Evolutionary conservation across 768 basidiomycete genomes (phyloP).

Genomic region (Boletus huronensis): DNA sequence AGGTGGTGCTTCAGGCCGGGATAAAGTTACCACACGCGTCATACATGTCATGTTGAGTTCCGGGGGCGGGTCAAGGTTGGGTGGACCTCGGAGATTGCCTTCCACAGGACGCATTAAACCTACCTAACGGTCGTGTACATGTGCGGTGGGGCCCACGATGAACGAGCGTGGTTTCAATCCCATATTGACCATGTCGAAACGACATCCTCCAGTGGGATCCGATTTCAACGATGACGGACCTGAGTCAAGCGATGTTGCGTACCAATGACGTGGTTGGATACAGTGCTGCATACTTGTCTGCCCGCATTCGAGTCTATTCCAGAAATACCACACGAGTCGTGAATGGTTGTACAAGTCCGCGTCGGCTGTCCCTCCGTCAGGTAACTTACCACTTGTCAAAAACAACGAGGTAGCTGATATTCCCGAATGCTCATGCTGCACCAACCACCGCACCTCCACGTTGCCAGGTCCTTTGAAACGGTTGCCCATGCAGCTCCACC

Average conservation of each 20-base stretch:
- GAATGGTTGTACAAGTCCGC: neutral
- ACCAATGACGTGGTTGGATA: too few relatives aligned
- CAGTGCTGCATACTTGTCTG: neutral
- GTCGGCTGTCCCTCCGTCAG: neutral
- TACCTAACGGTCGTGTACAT: too few relatives aligned
- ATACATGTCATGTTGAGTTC: neutral
- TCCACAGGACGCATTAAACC: neutral
- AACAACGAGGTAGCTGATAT: neutral
- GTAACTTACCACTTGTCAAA: neutral
- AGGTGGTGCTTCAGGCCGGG: neutral
- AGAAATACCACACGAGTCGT: neutral
- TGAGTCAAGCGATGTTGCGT: too few relatives aligned
- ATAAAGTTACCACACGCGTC: neutral
- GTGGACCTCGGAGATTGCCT: neutral
- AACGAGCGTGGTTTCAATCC: too few relatives aligned
- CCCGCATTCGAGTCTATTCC: neutral
- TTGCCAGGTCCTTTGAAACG: conserved; percentile 7
- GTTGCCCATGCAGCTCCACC: conserved; percentile 11
- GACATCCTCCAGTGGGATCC: too few relatives aligned
- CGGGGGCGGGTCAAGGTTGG: neutral
- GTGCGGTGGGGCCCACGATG: too few relatives aligned
- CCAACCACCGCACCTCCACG: neutral
- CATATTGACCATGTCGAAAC: too few relatives aligned
- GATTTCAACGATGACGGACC: too few relatives aligned
- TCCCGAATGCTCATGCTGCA: neutral